Percentiles rank a stretch among this genome's conserved stretches.
phyloP scores from a whole-genome alignment of 140 eudicot species.

The Flaveria floridana region DNA sequence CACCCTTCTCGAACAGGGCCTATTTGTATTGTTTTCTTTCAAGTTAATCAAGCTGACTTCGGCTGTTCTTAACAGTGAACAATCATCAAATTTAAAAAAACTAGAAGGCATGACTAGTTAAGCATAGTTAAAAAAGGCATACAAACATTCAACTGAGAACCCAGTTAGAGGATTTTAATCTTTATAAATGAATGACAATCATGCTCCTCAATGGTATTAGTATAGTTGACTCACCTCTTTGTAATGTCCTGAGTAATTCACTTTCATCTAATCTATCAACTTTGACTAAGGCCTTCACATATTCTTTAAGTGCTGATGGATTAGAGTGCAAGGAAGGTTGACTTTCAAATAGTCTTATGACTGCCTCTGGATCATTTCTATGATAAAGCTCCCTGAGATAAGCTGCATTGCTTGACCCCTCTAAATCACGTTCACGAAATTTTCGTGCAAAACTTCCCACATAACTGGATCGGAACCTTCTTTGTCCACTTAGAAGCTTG shows the following conservation, averaged over 20 bases:
- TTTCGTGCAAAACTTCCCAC: slow-evolving; percentile 64
- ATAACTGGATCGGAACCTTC: slow-evolving; percentile 68
- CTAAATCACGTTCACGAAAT: slow-evolving; percentile 59
- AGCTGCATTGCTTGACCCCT: slow-evolving; percentile 53
- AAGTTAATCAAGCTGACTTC: too few species aligned
- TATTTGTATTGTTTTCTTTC: too few species aligned
- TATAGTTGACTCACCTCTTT: slow-evolving; percentile 59
- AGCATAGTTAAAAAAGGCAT: neutral
- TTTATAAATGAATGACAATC: slow-evolving; percentile 7
- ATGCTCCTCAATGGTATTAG: neutral
- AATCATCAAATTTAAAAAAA: neutral
- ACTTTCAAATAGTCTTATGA: slow-evolving; percentile 82
- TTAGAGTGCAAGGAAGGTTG: slow-evolving; percentile 73
- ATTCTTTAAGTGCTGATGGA: slow-evolving; percentile 78
- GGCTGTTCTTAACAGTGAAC: neutral
- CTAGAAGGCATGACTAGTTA: neutral
- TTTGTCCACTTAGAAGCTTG: slow-evolving; percentile 38
- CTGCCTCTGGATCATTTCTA: slow-evolving; percentile 83
- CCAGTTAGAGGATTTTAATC: neutral
- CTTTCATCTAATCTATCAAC: slow-evolving; percentile 82
- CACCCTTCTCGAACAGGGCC: too few species aligned
- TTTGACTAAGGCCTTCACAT: slow-evolving; percentile 77
- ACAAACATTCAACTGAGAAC: neutral
- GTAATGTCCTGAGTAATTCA: slow-evolving; percentile 74
- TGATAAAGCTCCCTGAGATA: slow-evolving; percentile 64